Conservation (phyloP, 495 filamentous ascomycete genomes). For the Hapsidospora chrysogenum region DNA sequence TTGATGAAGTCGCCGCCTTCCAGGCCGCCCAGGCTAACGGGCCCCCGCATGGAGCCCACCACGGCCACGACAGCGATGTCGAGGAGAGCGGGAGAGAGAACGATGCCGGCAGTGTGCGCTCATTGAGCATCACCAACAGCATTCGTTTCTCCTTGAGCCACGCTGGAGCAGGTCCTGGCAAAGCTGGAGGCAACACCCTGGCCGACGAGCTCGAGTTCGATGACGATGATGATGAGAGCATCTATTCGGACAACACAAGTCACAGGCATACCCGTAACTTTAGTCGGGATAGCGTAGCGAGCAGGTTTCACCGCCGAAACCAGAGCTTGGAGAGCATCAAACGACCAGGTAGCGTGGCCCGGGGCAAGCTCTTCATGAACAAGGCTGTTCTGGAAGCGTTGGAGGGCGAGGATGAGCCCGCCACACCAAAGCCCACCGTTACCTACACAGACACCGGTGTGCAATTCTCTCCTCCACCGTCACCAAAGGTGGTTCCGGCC, state of each 20-base stretch:
- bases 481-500: slow-evolving; percentile 34
- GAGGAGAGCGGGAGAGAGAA: slow-evolving; percentile 43
- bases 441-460: slow-evolving; percentile 56
- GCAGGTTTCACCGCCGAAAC: slow-evolving; percentile 24
- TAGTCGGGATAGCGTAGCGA: slow-evolving; percentile 28
- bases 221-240: slow-evolving; percentile 47
- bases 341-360: slow-evolving; percentile 28
- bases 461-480: slow-evolving; percentile 70
- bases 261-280: slow-evolving; percentile 17
- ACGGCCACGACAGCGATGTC: slow-evolving; percentile 26
- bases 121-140: slow-evolving; percentile 61
- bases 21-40: slow-evolving; percentile 39
- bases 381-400: slow-evolving; percentile 30
- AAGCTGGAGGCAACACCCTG: slow-evolving; percentile 56
- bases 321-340: slow-evolving; percentile 34
- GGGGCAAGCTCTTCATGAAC: slow-evolving; percentile 28
- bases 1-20: slow-evolving; percentile 68
- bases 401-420: slow-evolving; percentile 32
- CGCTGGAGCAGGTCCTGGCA: slow-evolving; percentile 15
- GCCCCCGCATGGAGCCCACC: not conserved
- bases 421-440: not conserved
- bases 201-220: slow-evolving; percentile 84
- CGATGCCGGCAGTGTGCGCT: slow-evolving; percentile 62
- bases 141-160: slow-evolving; percentile 55
- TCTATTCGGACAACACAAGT: slow-evolving; percentile 13